Evolutionary conservation across 306 rosid genomes (phyloP).

Genomic region (Cajanus cajan): DNA sequence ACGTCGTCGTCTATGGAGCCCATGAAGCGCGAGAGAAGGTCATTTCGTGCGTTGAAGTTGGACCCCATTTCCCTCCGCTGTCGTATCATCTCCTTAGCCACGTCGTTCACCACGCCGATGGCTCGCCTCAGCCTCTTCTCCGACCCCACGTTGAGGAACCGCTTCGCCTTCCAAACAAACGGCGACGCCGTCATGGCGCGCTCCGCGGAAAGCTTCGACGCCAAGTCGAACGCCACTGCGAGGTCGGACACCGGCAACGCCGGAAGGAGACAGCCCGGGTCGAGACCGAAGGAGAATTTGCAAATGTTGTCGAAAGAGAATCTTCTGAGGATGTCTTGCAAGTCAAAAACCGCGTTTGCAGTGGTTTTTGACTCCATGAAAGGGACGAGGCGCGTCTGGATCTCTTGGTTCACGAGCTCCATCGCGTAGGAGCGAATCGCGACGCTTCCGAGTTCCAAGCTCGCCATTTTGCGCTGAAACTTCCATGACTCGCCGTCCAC

Average conservation of each 20-base stretch:
- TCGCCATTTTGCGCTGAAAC: constrained; percentile 85
- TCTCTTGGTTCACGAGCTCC: constrained; percentile 46
- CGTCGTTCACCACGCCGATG: constrained; percentile 35
- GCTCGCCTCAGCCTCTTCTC: constrained; percentile 64
- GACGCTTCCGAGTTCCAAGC: constrained; percentile 67
- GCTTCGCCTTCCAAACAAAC: constrained; percentile 58
- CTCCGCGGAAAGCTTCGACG: constrained; percentile 66
- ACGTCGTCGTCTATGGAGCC: constrained; percentile 49
- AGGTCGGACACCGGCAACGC: constrained; percentile 50
- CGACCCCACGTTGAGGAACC: constrained; percentile 53
- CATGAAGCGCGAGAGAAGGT: constrained; percentile 84
- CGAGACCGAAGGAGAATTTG: constrained; percentile 72
- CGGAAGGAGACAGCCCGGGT: constrained; percentile 64
- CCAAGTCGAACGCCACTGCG: constrained; percentile 55
- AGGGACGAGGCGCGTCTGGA: constrained; percentile 52
- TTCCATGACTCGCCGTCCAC: constrained; percentile 71
- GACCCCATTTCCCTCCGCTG: constrained; percentile 41
- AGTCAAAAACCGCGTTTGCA: constrained; percentile 28
- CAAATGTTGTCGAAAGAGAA: constrained; percentile 82
- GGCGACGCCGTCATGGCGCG: constrained; percentile 66
- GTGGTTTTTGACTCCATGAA: constrained; percentile 2
- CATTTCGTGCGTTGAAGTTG: constrained; percentile 39
- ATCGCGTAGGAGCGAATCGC: constrained; percentile 63
- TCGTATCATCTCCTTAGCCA: constrained; percentile 45
- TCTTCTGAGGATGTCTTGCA: constrained; percentile 70